A percentile compares a stretch with the other conserved stretches of the same genome.
Conservation (phyloP, 2,329 filamentous ascomycete species). For the Hymenoscyphus fraxineus region DNA sequence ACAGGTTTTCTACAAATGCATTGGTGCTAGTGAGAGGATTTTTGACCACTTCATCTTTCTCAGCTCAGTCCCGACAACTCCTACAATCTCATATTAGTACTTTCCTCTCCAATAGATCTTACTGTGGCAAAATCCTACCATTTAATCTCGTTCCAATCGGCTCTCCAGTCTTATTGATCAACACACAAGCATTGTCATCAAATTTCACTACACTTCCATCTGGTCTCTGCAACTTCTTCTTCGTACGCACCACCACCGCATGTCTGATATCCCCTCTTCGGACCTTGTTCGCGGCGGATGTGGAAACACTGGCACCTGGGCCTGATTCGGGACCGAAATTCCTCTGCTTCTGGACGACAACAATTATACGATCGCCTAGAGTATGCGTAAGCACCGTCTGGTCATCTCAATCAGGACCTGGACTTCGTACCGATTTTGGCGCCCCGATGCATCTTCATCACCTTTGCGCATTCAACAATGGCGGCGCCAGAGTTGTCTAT, state of each 20-base stretch:
- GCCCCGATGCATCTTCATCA: constrained; percentile 83
- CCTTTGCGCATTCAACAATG: constrained; percentile 91
- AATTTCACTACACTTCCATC: constrained; percentile 91
- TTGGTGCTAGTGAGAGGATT: constrained; percentile 90
- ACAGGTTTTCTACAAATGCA: constrained; percentile 56
- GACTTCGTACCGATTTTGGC: constrained; percentile 75
- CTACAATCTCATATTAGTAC: constrained; percentile 36
- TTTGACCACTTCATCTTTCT: constrained; percentile 96
- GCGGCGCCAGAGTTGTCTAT: constrained; percentile 98
- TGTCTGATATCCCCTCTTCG: constrained; percentile 94
- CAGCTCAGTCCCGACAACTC: constrained; percentile 85
- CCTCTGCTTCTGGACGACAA: constrained; percentile 95
- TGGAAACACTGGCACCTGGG: constrained; percentile 66
- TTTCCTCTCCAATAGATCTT: neutral
- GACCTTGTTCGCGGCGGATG: constrained; percentile 82
- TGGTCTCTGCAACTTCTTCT: constrained; percentile 77
- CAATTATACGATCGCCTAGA: constrained; percentile 89
- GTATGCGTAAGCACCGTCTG: constrained; percentile 5
- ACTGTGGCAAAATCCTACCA: constrained; percentile 44
- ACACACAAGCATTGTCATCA: constrained; percentile 95
- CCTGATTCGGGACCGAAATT: constrained; percentile 68
- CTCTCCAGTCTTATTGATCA: constrained; percentile 95
- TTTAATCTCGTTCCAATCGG: constrained; percentile 91
- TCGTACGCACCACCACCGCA: constrained; percentile 89
- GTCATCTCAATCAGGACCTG: constrained; percentile 7